phyloP scores from a whole-genome alignment of 495 filamentous ascomycete species.

The Haplographium delicatum region DNA sequence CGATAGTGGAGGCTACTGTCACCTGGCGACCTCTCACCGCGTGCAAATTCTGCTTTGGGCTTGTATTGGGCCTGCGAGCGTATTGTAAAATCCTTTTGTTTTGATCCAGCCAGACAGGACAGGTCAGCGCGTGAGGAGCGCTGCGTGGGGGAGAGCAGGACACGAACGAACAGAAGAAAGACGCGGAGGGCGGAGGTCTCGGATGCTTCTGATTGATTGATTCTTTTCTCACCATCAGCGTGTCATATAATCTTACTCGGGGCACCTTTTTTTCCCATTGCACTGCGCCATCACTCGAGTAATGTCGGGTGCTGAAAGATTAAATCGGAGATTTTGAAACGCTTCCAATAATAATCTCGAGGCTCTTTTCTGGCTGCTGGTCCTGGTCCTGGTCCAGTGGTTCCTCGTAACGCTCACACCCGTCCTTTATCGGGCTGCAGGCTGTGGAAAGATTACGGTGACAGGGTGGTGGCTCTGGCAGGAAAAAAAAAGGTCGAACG shows the following conservation, averaged over 20 bases:
- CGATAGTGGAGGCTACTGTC: conserved; percentile 13
- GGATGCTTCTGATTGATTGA: not conserved
- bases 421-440: conserved; percentile 17
- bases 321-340: conserved; percentile 4
- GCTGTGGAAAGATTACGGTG: not conserved
- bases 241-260: not conserved
- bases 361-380: not conserved
- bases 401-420: no score
- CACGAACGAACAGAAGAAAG: not conserved
- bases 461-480: not conserved
- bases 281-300: not conserved
- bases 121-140: not conserved
- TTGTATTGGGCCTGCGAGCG: conserved; percentile 15
- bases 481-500: no score
- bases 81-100: conserved; percentile 11
- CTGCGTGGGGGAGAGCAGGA: not conserved
- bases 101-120: conserved; percentile 1
- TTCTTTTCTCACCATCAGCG: not conserved
- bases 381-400: not conserved
- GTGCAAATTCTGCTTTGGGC: conserved; percentile 1
- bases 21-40: conserved; percentile 17
- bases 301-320: not conserved
- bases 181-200: no score
- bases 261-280: not conserved
- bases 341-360: conserved; percentile 9